Evolutionary conservation across 2,329 filamentous ascomycete species (phyloP), one percentile per base, ranked within the genome.

Genomic region (Leptographium wingfieldii): DNA sequence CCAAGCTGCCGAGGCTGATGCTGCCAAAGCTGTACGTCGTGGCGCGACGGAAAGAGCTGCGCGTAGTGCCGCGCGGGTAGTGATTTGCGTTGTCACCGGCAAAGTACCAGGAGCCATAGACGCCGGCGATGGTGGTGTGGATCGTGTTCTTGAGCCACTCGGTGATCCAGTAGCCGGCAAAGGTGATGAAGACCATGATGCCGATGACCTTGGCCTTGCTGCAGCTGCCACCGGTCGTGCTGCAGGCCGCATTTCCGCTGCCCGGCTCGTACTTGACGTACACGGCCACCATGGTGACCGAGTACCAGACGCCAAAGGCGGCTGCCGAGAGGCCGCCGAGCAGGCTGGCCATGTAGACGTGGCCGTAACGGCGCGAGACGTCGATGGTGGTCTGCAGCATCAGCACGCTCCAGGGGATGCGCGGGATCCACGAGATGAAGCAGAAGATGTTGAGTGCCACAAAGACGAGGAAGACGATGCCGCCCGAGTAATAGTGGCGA

Each of bases 81-180:
- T 84, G 81, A 60, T 78, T 74, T 6, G 27, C 2, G 7, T 57
- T 25, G 43, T 35, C n/a, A 0, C 82, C 46, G 64, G 82, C 87
- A 70, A 95, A 96, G 75, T 95, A 97, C 92, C 92, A 97, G 0
- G 87, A 87, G 1, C 90, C 92, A 67, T 95, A 96, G 0, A 96
- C 85, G 0, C 92, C 92, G 0, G 90, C 88, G 61, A 96, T 87
- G 29, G 85, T 91, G 2, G 87, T 87, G 70, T 97, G 91, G 55
- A 96, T 89, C 0, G 89, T 91, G 73, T 95, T 96, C 76, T 96
- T 96, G 66, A 96, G 76, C 80, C 88, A 92, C 71, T 97, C 92
- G 1, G 88, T 87, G 64, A 96, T 85, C 92, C 92, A 97, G 74
- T 95, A 96, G 73, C 86, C 89, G 58, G 91, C 86, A 68, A 97